Base-by-base conservation (phyloP, 176 grass and related monocot species). In the Lolium perenne region DNA sequence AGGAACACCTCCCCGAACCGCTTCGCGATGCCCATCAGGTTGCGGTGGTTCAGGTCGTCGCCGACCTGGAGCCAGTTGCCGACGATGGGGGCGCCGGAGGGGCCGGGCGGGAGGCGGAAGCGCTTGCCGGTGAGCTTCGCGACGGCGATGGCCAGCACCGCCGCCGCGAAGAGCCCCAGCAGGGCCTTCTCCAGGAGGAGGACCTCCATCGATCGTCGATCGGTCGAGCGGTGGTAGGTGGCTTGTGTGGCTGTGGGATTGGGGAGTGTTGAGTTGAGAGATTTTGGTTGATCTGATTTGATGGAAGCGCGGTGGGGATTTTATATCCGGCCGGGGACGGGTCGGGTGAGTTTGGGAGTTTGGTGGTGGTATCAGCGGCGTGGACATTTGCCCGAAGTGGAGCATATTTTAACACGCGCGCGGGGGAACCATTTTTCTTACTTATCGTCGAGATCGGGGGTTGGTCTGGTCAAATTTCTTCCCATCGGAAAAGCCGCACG, bases 61-160 rank as follows among this genome's bases (percentile, higher is more conserved):
- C 95, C 95, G 14, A 98, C 93, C 89, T 98, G 95, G 0, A 98
- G 87, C 95, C 95, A 98, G 84, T 98, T 98, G 53, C 95, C 95
- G 13, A 98, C 92, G 63, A 98, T 71, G 11, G 95, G 95, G 1
- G 91, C 77, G 73, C 91, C 85, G 5, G 83, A 6, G 4, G 95
- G 95, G 0, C 93, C 95, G 0, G 91, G 95, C 0, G 95, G 95
- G 0, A 98, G 93, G 13, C 84, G 91, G 77, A 95, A 80, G 2
- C 90, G 91, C 91, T 92, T 93, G 2, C 95, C 95, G 0, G 91
- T 81, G 1, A 95, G 77, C 87, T 98, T 98, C 0, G 95, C 91
- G 1, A 95, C 87, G 13, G 87, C 86, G 22, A 98, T 87, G 60
- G 93, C 93, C 3, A 95, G 72, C 69, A 91, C 90, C 6, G 89